Evolutionary conservation across 1,284 basidiomycete genomes (phyloP), one percentile per base, ranked within the genome.

Genomic region (Trametes hirsuta): DNA sequence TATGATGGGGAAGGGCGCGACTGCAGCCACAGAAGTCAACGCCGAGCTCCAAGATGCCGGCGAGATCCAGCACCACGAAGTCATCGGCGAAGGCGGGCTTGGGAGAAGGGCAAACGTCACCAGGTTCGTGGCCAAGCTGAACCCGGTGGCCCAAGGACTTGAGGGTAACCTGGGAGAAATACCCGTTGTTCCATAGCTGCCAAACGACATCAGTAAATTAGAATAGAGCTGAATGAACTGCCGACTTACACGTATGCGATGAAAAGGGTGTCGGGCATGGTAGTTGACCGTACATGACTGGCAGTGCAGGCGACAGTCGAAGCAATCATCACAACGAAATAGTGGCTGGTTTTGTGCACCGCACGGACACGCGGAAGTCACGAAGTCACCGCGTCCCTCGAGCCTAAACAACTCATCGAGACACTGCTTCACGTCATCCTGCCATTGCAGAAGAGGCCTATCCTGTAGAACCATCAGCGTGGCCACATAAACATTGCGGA

Each of bases 1-100:
- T 24, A 15, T 34, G 24, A n/a, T 44, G 46, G 0, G 54, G 35
- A 3, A 42, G n/a, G 8, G 54, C 58, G 4, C 2, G 4, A 12
- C 55, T 56, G 63, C 76, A 79, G 0, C 61, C 66, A 51, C 76
- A 79, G 57, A 69, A 76, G 44, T 74, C 60, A 3, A 78, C 30
- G 1, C 51, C 56, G 5, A 77, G 66, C 0, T 67, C 37, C 47
- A 76, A 74, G n/a, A 77, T 62, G 0, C 75, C 75, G 39, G 68
- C 70, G 5, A 57, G 62, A 56, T 77, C 64, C 9, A 79, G 46
- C 4, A 76, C 65, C 1, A 69, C 57, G 47, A 77, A 75, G 36
- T 53, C 53, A 14, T 62, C 48, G 12, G 37, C 56, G 4, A 40
- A 55, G 1, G 55, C 48, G 4, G 35, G 46, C 25, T 36, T 3